Conservation (phyloP, 2,329 filamentous ascomycete species). For the Xylariaceae sp. region DNA sequence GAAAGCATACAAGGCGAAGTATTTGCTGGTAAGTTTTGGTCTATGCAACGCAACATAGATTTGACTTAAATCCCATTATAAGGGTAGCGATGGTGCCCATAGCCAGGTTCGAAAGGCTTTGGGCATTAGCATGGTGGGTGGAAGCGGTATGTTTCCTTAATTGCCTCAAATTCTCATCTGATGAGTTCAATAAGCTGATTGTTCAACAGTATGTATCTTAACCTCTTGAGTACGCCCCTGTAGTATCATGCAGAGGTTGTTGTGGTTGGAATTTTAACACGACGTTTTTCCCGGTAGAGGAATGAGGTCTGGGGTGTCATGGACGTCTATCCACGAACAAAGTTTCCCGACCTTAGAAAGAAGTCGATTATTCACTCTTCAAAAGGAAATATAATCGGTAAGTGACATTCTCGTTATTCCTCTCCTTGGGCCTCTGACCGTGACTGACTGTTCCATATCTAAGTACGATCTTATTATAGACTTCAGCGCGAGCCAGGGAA, state of each 20-base stretch:
- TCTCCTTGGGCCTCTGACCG: too few relatives aligned
- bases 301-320: constrained; percentile 28
- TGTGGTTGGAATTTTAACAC: not conserved
- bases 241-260: too few relatives aligned
- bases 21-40: constrained; percentile 43
- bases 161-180: too few relatives aligned
- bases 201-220: too few relatives aligned
- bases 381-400: constrained; percentile 40
- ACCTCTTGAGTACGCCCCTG: too few relatives aligned
- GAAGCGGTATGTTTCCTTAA: constrained; percentile 13
- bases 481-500: too few relatives aligned
- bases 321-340: constrained; percentile 53
- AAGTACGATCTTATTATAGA: too few relatives aligned
- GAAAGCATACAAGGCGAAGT: constrained; percentile 46
- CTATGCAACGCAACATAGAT: not conserved
- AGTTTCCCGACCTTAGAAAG: constrained; percentile 62
- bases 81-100: constrained; percentile 50
- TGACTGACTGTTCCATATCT: too few relatives aligned
- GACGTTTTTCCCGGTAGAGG: not conserved
- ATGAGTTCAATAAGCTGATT: too few relatives aligned
- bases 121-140: constrained; percentile 54
- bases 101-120: constrained; percentile 49
- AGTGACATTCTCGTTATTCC: too few relatives aligned
- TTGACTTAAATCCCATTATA: not conserved
- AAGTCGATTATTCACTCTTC: constrained; percentile 53